Evolutionary conservation across 2,329 filamentous ascomycete species (phyloP).

Genomic region (Fusarium beomiforme): DNA sequence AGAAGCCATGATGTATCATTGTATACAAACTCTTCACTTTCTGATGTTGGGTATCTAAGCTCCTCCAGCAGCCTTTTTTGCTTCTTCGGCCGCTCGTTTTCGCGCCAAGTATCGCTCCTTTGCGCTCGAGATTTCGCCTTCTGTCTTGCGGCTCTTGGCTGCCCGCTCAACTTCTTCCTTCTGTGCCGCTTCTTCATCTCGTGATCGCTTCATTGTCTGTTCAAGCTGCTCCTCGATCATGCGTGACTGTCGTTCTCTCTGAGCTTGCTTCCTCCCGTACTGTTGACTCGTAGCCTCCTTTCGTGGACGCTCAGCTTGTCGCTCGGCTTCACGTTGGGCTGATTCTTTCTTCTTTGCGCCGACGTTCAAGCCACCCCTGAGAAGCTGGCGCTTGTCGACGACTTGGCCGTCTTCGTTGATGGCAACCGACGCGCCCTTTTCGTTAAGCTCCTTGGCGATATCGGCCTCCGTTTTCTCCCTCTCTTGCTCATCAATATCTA

Average conservation of each 20-base stretch:
- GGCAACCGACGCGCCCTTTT: constrained; percentile 68
- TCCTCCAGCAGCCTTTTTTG: constrained; percentile 53
- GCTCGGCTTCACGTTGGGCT: constrained; percentile 36
- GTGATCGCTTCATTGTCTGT: constrained; percentile 74
- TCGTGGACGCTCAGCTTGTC: constrained; percentile 43
- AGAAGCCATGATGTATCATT: constrained; percentile 25
- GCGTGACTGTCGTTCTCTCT: constrained; percentile 78
- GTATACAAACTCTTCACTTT: constrained; percentile 24
- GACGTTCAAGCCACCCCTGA: constrained; percentile 80
- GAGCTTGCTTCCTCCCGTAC: constrained; percentile 68
- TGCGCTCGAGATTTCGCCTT: constrained; percentile 78
- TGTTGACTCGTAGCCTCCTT: constrained; percentile 54
- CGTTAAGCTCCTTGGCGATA: constrained; percentile 73
- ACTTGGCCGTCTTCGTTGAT: constrained; percentile 87
- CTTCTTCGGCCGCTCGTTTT: constrained; percentile 78
- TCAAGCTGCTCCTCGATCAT: constrained; percentile 85
- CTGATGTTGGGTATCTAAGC: constrained; percentile 45
- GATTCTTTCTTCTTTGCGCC: constrained; percentile 68
- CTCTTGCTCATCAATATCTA: constrained; percentile 61
- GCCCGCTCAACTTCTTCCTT: constrained; percentile 70
- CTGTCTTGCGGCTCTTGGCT: constrained; percentile 81
- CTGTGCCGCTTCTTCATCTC: constrained; percentile 75
- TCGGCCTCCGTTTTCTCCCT: constrained; percentile 70
- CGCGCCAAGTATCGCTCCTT: constrained; percentile 82
- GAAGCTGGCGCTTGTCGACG: constrained; percentile 83